Conservation (phyloP, 2,329 filamentous ascomycete species). For the Geoglossum cookeanum region DNA sequence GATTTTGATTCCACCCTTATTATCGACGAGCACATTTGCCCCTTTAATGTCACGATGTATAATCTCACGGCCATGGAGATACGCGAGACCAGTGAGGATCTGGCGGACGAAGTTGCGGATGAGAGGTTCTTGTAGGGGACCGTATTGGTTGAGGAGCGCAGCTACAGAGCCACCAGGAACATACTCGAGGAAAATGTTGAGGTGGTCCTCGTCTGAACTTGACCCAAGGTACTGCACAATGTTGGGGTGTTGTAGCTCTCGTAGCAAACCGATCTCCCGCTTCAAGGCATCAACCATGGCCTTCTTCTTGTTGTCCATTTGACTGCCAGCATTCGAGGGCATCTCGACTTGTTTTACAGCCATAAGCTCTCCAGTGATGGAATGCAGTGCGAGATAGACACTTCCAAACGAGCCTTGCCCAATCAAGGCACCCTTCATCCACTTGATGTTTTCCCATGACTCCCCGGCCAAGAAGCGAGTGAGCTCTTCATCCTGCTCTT, state of each 20-base stretch:
- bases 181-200: slow-evolving; percentile 99
- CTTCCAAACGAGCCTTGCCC: slow-evolving; percentile 93
- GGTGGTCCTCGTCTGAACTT: slow-evolving; percentile 70
- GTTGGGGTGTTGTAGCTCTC: slow-evolving; percentile 86
- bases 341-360: slow-evolving; percentile 97
- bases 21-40: slow-evolving; percentile 95
- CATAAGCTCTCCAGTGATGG: slow-evolving; percentile 90
- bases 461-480: slow-evolving; percentile 80
- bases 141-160: slow-evolving; percentile 97
- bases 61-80: slow-evolving; percentile 85
- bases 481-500: slow-evolving; percentile 77
- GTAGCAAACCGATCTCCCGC: slow-evolving; percentile 83
- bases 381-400: slow-evolving; percentile 86
- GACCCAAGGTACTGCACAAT: slow-evolving; percentile 97
- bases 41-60: slow-evolving; percentile 99
- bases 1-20: slow-evolving; percentile 97
- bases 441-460: slow-evolving; percentile 92
- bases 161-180: slow-evolving; percentile 94
- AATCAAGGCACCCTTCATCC: slow-evolving; percentile 98
- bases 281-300: slow-evolving; percentile 96
- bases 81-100: slow-evolving; percentile 80
- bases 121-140: slow-evolving; percentile 77
- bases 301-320: slow-evolving; percentile 81
- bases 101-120: slow-evolving; percentile 94
- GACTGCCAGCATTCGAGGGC: slow-evolving; percentile 55